Base-by-base conservation (phyloP, 2,329 filamentous ascomycete species). In the Ascochyta koolunga region DNA sequence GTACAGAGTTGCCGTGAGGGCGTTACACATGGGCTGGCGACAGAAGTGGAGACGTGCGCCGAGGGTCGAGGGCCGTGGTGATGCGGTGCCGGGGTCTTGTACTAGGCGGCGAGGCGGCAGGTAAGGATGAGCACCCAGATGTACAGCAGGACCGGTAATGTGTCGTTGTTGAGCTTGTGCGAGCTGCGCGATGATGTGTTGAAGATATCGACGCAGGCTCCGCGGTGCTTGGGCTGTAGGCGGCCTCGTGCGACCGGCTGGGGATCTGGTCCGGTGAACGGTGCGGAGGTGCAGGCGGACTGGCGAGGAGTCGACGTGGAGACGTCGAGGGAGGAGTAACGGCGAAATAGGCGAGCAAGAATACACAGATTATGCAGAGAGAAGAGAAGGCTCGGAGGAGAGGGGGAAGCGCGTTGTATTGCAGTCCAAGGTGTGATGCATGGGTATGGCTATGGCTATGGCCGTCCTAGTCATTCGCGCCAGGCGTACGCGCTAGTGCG, bases 11-110 rank as follows among this genome's bases (percentile, higher is more conserved):
- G 72, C 58, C 37, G 72, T 75, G 32, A 75, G 64, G 62, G 56
- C 51, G 65, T 75, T 75, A 62, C 60, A 74, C 74, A 76, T 76
- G 69, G 61, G 60, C 64, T 67, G 60, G 53, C 54, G 61, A 56
- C 52, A 40, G 44, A 21, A 45, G 22, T 29, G 24, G 52, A 45
- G 13, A 8, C 36, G 6, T 10, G 51, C 18, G 50, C 29, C 37
- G 40, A 40, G 47, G 24, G 36, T 19, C 49, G 50, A 29, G 39
- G 22, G 35, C 25, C 19, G 56, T 39, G 54, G 38, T 21, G 54
- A 49, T 37, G 54, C 57, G 13, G 51, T 49, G 44, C 35, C 45
- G 51, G 37, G 48, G 51, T 54, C 19, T 25, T 43, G 40, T 43
- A 31, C 42, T 49, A 25, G 48, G 56, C 45, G 40, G 53, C 44